Conservation (phyloP, 2,329 filamentous ascomycete species). For the Lecanicillium sp. region DNA sequence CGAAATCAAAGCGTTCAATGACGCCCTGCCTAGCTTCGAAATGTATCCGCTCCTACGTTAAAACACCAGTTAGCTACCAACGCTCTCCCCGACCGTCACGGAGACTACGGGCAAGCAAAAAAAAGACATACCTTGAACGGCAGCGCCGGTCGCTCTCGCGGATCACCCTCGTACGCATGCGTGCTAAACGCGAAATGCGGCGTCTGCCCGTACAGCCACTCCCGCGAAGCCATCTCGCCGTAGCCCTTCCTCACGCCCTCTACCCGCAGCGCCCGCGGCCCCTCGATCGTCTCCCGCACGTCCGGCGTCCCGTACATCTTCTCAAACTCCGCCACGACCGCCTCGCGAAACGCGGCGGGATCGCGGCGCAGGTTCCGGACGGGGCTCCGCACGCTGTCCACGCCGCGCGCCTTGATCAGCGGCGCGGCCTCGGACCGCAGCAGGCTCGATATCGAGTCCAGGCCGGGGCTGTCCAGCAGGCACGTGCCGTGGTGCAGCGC, state of each 20-base stretch:
- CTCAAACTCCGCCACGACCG: conserved; percentile 60
- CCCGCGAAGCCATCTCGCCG: conserved; percentile 43
- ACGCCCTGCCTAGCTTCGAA: conserved; percentile 13
- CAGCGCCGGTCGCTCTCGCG: conserved; percentile 46
- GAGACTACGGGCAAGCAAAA: no score
- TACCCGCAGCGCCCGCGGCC: conserved; percentile 39
- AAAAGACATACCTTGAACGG: conserved; percentile 37
- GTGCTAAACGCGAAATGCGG: conserved; percentile 72
- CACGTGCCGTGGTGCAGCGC: conserved; percentile 93
- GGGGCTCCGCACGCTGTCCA: conserved; percentile 83
- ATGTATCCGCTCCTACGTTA: conserved; percentile 14
- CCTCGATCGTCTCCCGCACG: conserved; percentile 38
- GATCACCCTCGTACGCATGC: conserved; percentile 52
- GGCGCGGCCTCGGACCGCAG: conserved; percentile 71
- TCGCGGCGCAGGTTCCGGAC: conserved; percentile 70
- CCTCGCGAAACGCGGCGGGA: conserved; percentile 40
- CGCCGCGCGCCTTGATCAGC: conserved; percentile 75
- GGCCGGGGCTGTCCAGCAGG: conserved; percentile 69
- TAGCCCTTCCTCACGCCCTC: conserved; percentile 39
- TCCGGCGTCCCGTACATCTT: conserved; percentile 53
- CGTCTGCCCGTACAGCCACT: conserved; percentile 82
- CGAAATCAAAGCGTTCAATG: conserved; percentile 8
- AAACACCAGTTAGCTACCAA: no score
- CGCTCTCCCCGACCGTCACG: not conserved
- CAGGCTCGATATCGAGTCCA: conserved; percentile 61